Conservation (phyloP, 805 yeast genomes). For the Candida odintsovae region DNA sequence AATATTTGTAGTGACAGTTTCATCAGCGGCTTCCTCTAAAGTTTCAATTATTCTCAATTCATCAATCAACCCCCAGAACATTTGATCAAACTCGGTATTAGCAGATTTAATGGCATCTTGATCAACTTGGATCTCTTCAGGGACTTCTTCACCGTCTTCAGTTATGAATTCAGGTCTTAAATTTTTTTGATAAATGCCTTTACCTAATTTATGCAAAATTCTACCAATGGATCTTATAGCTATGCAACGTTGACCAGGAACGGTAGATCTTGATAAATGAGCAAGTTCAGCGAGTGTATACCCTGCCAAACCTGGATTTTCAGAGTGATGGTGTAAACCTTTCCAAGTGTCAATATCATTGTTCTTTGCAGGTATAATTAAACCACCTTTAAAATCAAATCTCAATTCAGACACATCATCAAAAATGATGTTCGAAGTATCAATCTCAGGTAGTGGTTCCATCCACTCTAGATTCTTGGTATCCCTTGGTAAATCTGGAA, state of each 20-base stretch:
- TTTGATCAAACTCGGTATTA: slow-evolving; percentile 28
- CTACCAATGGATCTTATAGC: slow-evolving; percentile 87
- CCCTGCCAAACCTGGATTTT: slow-evolving; percentile 85
- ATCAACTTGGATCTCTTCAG: slow-evolving; percentile 26
- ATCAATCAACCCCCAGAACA: slow-evolving; percentile 68
- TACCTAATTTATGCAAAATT: slow-evolving; percentile 73
- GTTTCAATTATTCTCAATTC: slow-evolving; percentile 59
- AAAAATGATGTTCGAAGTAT: slow-evolving; percentile 26
- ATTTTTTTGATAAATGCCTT: slow-evolving; percentile 41
- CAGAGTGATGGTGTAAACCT: slow-evolving; percentile 91
- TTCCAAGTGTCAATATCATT: slow-evolving; percentile 41
- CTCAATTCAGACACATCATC: slow-evolving; percentile 62
- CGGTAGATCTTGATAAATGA: slow-evolving; percentile 70
- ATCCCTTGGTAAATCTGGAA: slow-evolving; percentile 85
- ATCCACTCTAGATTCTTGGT: slow-evolving; percentile 86
- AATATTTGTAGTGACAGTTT: slow-evolving; percentile 51
- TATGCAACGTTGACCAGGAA: slow-evolving; percentile 80
- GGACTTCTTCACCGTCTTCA: slow-evolving; percentile 24
- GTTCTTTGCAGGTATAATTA: slow-evolving; percentile 55
- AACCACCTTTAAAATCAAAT: slow-evolving; percentile 81
- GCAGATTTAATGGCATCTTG: slow-evolving; percentile 29
- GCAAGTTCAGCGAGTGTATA: slow-evolving; percentile 82
- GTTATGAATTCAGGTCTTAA: slow-evolving; percentile 36
- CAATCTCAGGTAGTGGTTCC: slow-evolving; percentile 53
- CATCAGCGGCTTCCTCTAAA: slow-evolving; percentile 64